Evolutionary conservation across 2,329 filamentous ascomycete species (phyloP), one percentile per base, ranked within the genome.

Genomic region (Rosellinia necatrix): DNA sequence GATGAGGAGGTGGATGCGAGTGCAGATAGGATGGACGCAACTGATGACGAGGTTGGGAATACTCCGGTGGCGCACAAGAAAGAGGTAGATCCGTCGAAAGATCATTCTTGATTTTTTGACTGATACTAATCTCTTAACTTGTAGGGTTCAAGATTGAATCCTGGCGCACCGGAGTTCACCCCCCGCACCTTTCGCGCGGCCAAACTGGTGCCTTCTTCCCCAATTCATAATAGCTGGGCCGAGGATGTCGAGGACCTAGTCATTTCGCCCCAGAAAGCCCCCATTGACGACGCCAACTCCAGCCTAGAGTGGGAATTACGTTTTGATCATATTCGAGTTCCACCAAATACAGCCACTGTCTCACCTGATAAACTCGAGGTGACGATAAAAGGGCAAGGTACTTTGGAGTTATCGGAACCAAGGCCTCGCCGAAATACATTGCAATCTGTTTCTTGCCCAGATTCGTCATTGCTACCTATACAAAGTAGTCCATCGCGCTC

Each of bases 81-180:
- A 76, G 79, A 82, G 78, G 81, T 82, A 80, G 74, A 76, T 68
- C 66, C 64, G 68, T 68, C 70, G 58, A 70, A 74, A 68, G 67
- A 71, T 71, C 70, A 68, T 66, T 64, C 64, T 59, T 73, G 69
- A 71, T 71, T 71, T 71, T 66, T 72, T 73, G 71, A 73, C 71
- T 72, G 72, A 75, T 72, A 73, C 75, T 78, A 70, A 78, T 70
- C 68, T 71, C 66, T n/a, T 70, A 42, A 56, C 66, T 71, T 63
- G 53, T 70, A 83, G 80, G 78, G 73, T 70, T 79, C 75, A 58
- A 81, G 74, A 65, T 71, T 84, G 64, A 84, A 85, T 69, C 82
- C 82, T 27, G 73, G 77, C 63, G 82, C 82, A 24, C 76, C 79
- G 40, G 77, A 78, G 49, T 85, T 85, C 58, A 84, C 80, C 1